A percentile compares a stretch with the other conserved stretches of the same genome.
Conservation (phyloP, 257 asterid species). For the Solanum microdontum region DNA sequence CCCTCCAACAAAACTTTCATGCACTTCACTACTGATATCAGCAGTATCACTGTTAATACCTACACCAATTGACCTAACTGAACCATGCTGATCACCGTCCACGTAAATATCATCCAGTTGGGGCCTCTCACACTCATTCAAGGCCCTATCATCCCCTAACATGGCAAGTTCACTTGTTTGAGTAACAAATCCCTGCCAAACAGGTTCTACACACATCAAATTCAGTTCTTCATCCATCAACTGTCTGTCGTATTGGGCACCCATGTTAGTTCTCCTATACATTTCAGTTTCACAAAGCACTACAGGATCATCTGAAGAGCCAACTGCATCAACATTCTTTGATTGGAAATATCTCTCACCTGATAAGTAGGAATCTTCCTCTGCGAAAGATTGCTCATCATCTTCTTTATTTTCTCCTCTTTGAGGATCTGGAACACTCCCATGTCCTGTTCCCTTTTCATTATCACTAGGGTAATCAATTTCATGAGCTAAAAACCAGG, state of each 20-base stretch:
- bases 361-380: conserved; percentile 14
- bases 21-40: conserved; percentile 15
- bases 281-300: conserved; percentile 7
- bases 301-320: conserved; percentile 10
- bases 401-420: conserved; percentile 11
- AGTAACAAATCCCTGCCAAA: conserved; percentile 21
- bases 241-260: conserved; percentile 12
- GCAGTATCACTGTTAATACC: conserved; percentile 16
- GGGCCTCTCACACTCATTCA: conserved; percentile 6
- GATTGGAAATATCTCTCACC: conserved; percentile 13
- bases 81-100: conserved; percentile 17
- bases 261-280: conserved; percentile 5
- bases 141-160: conserved; percentile 7
- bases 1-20: conserved; percentile 11
- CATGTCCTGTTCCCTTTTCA: conserved; percentile 13
- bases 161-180: conserved; percentile 9
- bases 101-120: conserved; percentile 7
- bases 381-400: conserved; percentile 19
- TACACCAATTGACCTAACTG: conserved; percentile 23
- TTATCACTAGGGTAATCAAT: conserved; percentile 20
- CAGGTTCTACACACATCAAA: conserved; percentile 15
- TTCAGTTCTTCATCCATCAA: conserved; percentile 17
- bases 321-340: conserved; percentile 1
- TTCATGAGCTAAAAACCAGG: conserved; percentile 24
- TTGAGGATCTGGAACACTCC: conserved; percentile 16